Evolutionary conservation across 176 grass and related monocot genomes (phyloP), one percentile per base, ranked within the genome.

Genomic region (Echinochloa phyllopogon): DNA sequence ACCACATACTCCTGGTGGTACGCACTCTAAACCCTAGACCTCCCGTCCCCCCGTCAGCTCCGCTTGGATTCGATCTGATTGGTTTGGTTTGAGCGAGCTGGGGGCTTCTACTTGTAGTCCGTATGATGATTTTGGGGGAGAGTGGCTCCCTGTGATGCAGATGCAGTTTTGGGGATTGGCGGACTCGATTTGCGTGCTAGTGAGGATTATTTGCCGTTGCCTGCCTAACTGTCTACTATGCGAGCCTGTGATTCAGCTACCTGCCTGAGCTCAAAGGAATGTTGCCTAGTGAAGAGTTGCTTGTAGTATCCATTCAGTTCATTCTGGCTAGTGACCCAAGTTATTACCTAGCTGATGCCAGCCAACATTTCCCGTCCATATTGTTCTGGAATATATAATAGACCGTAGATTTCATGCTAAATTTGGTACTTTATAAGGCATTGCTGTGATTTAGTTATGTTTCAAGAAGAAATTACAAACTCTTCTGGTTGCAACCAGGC

Each of bases 1-100:
- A 72, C 77, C 2, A 58, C 86, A 36, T 87, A 90, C 73, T 96
- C 97, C 69, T 99, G 97, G 97, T 99, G 97, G 97, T 99, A 92
- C 36, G 82, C n/a, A 15, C 55, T 65, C 59, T 78, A 90, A 90
- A 90, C 84, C 79, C 84, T 90, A 83, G 48, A 21, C 68, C 67
- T 52, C 7, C 0, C 41, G 0, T 12, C 38, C 48, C 15, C 16
- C 3, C n/a, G 3, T 21, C 21, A 12, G 69, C 45, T 1, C 48
- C 64, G 83, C 75, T 82, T 33, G 3, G 79, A 10, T 77, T 42
- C 39, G 80, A 72, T 82, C 52, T 72, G 41, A 45, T 14, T n/a
- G 29, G 58, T 16, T 58, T 85, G 11, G 61, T 45, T 48, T 47
- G 16, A 14, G 64, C 42, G 11, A 60, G 49, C 12, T 68, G 61